Conservation (phyloP, 1,284 basidiomycete genomes). For the Ganoderma multipileum region DNA sequence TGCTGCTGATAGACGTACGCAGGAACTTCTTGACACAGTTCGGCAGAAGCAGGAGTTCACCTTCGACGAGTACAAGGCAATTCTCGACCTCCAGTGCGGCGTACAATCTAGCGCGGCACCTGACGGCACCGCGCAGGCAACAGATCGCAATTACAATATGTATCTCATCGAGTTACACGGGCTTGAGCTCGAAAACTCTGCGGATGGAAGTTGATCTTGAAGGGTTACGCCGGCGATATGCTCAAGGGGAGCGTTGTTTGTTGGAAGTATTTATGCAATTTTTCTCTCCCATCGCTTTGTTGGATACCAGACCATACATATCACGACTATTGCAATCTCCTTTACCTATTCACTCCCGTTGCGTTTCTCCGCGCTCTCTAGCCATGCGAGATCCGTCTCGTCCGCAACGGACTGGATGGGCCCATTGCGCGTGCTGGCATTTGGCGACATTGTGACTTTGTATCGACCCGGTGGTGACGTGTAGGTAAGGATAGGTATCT, state of each 20-base stretch:
- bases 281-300: slow-evolving; percentile 27
- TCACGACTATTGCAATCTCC: slow-evolving; percentile 21
- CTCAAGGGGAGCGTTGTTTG: slow-evolving; percentile 10
- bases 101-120: slow-evolving; percentile 63
- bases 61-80: slow-evolving; percentile 91
- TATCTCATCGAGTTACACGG: slow-evolving; percentile 86
- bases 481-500: slow-evolving; percentile 62
- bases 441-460: slow-evolving; percentile 39
- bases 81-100: slow-evolving; percentile 88
- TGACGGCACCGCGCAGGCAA: slow-evolving; percentile 55
- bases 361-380: slow-evolving; percentile 32
- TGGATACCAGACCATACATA: slow-evolving; percentile 30
- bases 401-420: slow-evolving; percentile 36
- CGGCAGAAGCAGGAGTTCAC: slow-evolving; percentile 70
- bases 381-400: slow-evolving; percentile 44
- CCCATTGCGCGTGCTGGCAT: slow-evolving; percentile 32
- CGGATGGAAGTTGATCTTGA: slow-evolving; percentile 30
- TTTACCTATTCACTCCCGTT: slow-evolving; percentile 13
- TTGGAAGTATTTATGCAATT: slow-evolving; percentile 31
- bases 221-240: neutral
- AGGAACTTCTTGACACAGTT: slow-evolving; percentile 81
- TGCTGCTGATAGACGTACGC: neutral
- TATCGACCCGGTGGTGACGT: slow-evolving; percentile 3
- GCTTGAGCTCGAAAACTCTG: slow-evolving; percentile 69
- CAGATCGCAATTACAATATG: slow-evolving; percentile 76